These are phyloP conservation scores for Priceomyces melissophilus DNA, from an alignment of 805 yeast genomes.

Conservation along the genomic window DNA sequence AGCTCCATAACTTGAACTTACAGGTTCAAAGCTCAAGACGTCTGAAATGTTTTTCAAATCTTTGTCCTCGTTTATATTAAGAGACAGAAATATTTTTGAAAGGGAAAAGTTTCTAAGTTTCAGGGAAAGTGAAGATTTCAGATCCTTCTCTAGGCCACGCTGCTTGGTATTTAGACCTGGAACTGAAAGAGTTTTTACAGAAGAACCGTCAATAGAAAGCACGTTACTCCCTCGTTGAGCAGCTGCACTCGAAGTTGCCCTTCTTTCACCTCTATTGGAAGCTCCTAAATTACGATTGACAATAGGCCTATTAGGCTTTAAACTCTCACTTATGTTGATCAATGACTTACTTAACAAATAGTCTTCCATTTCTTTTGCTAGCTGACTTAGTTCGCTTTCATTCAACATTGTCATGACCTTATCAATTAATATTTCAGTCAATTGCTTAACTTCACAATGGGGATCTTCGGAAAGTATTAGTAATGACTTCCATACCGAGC, in stretches of 20 bases:
- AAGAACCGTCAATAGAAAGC: constrained; percentile 25
- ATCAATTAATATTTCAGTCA: constrained; percentile 75
- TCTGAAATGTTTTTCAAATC: constrained; percentile 36
- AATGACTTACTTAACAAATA: constrained; percentile 52
- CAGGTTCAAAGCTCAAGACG: constrained; percentile 35
- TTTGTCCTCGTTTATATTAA: constrained; percentile 39
- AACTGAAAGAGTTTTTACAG: constrained; percentile 25
- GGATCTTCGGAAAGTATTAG: constrained; percentile 85
- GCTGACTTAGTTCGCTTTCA: constrained; percentile 61
- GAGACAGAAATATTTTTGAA: constrained; percentile 32
- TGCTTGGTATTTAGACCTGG: constrained; percentile 18
- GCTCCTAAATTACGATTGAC: constrained; percentile 25
- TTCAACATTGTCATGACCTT: constrained; percentile 60
- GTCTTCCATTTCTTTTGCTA: constrained; percentile 64
- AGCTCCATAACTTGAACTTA: constrained; percentile 33
- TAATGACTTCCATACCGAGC: constrained; percentile 84
- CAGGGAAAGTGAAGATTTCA: constrained; percentile 29
- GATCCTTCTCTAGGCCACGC: constrained; percentile 15
- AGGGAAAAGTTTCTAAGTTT: constrained; percentile 31
- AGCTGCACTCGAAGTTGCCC: constrained; percentile 19
- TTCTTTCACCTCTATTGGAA: constrained; percentile 4
- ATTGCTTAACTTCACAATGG: constrained; percentile 68
- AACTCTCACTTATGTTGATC: constrained; percentile 36
- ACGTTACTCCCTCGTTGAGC: constrained; percentile 21
- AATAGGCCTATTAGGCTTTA: constrained; percentile 39